Conservation (phyloP, 2,329 filamentous ascomycete genomes). For the Botryotinia globosa region DNA sequence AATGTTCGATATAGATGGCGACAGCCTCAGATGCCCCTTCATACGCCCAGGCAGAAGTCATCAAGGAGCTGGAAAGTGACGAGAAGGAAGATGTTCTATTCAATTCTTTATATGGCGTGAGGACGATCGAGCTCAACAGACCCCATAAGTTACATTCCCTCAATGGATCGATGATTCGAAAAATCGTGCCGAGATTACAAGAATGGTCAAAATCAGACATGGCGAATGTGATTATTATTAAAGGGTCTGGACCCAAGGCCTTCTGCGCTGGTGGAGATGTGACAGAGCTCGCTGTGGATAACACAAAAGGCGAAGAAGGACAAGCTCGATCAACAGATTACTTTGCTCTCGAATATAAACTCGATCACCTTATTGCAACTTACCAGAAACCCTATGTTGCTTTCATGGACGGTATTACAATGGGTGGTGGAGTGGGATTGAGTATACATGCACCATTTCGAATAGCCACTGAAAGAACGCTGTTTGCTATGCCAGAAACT, state of each 20-base stretch:
- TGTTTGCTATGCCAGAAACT: conserved; percentile 98
- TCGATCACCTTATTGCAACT: conserved; percentile 92
- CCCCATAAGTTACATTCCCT: conserved; percentile 89
- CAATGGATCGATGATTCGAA: conserved; percentile 90
- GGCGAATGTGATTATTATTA: conserved; percentile 89
- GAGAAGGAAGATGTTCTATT: conserved; percentile 91
- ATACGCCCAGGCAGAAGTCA: conserved; percentile 30
- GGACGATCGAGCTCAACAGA: conserved; percentile 90
- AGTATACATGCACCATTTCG: conserved; percentile 94
- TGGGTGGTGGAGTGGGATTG: conserved; percentile 94
- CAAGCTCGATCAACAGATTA: conserved; percentile 76
- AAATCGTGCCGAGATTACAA: conserved; percentile 83
- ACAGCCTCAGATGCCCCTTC: conserved; percentile 22
- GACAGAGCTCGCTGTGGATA: conserved; percentile 69
- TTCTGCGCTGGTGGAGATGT: conserved; percentile 96
- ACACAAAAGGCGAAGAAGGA: conserved; percentile 64
- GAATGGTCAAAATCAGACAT: conserved; percentile 96
- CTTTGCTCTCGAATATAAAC: conserved; percentile 92
- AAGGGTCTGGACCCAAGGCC: conserved; percentile 79
- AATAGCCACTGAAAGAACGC: conserved; percentile 90
- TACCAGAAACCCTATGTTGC: conserved; percentile 91
- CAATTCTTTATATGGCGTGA: conserved; percentile 81
- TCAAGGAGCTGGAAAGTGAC: conserved; percentile 51
- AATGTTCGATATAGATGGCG: conserved; percentile 42
- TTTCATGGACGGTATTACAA: conserved; percentile 96